Evolutionary conservation across 2,329 filamentous ascomycete species (phyloP).

Genomic region (Fusarium acutatum): DNA sequence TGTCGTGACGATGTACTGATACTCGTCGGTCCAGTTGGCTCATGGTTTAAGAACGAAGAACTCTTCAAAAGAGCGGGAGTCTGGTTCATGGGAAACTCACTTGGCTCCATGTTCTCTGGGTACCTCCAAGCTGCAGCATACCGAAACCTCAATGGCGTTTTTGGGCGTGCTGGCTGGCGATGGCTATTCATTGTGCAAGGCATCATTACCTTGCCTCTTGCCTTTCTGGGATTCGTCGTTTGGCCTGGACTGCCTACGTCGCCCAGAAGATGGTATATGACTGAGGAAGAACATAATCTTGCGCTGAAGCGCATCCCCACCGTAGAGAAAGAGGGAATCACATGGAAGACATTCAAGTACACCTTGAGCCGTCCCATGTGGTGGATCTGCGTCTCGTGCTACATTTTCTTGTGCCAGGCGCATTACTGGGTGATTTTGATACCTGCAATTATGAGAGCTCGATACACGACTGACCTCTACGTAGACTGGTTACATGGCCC

Average conservation of each 20-base stretch:
- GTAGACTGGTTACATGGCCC: not conserved
- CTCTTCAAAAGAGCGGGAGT: not conserved
- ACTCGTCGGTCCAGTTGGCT: too few relatives aligned
- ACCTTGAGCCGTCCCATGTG: not conserved
- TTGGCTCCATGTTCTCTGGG: not conserved
- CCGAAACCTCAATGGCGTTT: not conserved
- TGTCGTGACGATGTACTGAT: too few relatives aligned
- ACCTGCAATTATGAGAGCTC: accelerated
- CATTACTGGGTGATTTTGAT: not conserved
- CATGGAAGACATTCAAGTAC: not conserved
- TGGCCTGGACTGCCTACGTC: not conserved
- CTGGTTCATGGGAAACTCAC: not conserved
- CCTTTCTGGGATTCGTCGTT: not conserved
- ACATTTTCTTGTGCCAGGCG: not conserved
- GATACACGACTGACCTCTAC: accelerated
- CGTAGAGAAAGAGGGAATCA: not conserved
- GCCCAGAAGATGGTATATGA: not conserved
- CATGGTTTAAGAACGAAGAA: not conserved
- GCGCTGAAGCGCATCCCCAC: not conserved
- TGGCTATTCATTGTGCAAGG: slow-evolving; percentile 1
- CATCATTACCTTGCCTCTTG: not conserved
- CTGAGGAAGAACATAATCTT: not conserved
- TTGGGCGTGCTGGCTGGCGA: slow-evolving; percentile 1
- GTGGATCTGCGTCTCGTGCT: slow-evolving; percentile 2
- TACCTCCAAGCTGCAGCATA: slow-evolving; percentile 3